Base-by-base conservation (phyloP, 108 stramenopile genomes). In the Pseudonitzschia delicatissima region DNA sequence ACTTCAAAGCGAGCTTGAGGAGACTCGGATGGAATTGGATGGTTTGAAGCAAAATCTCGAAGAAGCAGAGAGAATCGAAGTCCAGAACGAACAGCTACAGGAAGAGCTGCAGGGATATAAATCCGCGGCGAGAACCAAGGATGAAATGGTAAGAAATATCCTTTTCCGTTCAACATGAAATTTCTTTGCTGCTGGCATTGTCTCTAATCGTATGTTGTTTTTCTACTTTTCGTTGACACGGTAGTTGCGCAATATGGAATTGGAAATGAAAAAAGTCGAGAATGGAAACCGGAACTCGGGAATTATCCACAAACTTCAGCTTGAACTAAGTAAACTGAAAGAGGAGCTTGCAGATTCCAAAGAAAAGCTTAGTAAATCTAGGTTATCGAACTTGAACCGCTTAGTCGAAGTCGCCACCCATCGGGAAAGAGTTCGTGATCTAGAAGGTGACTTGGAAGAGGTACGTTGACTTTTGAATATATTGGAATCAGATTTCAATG, bases 21-120 rank as follows among this genome's bases (percentile, higher is more conserved):
- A 33, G 31, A 55, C 53, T 27, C 29, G 31, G 5, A 55, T 55
- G 53, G 53, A 55, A 55, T 55, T 55, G 32, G 31, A 34, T 18
- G 53, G 34, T 2, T 33, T 55, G 17, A 33, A 55, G 17, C 31
- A 55, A 33, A 55, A 55, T n/a, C 53, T 55, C 21, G 53, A 55
- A 17, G 53, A 55, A 55, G 53, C 53, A n/a, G 53, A 55, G 27
- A 27, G 32, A 34, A 55, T 55, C 12, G 53, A 55, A 55, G 12
- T 33, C 2, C 31, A 55, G 13, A 55, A 55, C n/a, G 53, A 55
- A 55, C 6, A 0, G 28, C 32, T 55, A 13, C 29, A 55, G 0
- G 15, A 28, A 27, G 32, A 55, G 7, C 31, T 55, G 53, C 2
- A 55, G 9, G 53, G 13, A 42, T 0, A 15, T 42, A 11, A 42